Base-by-base conservation (phyloP, 768 basidiomycete species). In the Baorangia bicolor region DNA sequence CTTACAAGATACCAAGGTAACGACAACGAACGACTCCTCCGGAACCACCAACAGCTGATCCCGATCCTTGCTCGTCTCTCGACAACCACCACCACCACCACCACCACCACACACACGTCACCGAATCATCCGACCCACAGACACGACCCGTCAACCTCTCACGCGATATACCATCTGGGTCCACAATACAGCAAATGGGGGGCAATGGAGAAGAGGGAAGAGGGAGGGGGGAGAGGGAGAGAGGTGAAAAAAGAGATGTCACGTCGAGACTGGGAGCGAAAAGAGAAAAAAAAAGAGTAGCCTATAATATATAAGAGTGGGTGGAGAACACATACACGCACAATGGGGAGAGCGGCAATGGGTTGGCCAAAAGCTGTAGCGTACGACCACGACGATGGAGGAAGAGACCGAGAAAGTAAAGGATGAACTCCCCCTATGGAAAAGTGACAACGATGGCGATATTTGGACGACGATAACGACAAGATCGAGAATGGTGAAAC, bases 281-380 rank as follows among this genome's bases (percentile, higher is more conserved):
- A 49, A 47, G 45, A 38, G 27, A 53, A 50, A 53, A 55, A 51
- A 48, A 57, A 48, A 58, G 48, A 51, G 53, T 62, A 73, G 47
- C 70, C 61, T 61, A 63, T 50, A 66, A 66, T 68, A 71, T 72
- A 71, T 72, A 73, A 60, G 44, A 53, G n/a, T 31, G 25, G 53
- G 57, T 55, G 45, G 56, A 55, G 49, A 62, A 69, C 61, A 66
- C 62, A 56, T 61, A 66, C 60, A 68, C 57, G 59, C 59, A 62
- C 41, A 51, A 20, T 41, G 40, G 27, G 13, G 30, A 40, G 49
- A 34, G 49, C 54, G 52, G 52, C 27, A 37, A 57, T 47, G 50
- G 49, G 27, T 53, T 9, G 56, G 44, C 48, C 43, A 53, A 55
- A 57, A 51, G 58, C 49, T 48, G 58, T 49, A 63, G 60, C 40